Conservation (phyloP, 1,284 basidiomycete species). For the Trichosporon inkin region DNA sequence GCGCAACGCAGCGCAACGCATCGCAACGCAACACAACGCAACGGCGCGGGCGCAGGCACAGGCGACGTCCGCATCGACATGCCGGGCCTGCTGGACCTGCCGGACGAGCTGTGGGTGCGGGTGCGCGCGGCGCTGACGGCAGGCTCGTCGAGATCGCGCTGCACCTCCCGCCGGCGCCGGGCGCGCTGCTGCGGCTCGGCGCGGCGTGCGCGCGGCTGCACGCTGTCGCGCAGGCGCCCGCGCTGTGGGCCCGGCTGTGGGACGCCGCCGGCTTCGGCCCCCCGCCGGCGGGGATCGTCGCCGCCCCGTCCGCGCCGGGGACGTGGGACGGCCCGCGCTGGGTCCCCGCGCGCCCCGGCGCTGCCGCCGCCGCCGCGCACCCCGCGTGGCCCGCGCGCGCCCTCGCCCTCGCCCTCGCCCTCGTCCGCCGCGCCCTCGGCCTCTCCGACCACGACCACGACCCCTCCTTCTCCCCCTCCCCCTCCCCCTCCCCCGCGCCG, state of each 20-base stretch:
- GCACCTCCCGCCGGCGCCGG: slow-evolving; percentile 26
- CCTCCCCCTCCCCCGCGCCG: too few species aligned
- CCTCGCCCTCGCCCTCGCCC: too few species aligned
- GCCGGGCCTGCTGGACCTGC: slow-evolving; percentile 23
- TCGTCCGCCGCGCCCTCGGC: too few species aligned
- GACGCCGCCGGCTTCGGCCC: slow-evolving; percentile 23
- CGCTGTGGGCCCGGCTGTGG: slow-evolving; percentile 32
- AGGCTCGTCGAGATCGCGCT: slow-evolving; percentile 33
- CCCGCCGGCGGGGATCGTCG: too few species aligned
- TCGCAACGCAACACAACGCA: too few species aligned
- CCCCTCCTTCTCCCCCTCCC: not conserved
- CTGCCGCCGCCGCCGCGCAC: too few species aligned
- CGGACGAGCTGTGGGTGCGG: slow-evolving; percentile 38
- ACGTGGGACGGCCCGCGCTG: slow-evolving; percentile 22
- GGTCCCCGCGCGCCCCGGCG: not conserved
- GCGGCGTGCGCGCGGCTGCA: slow-evolving; percentile 27
- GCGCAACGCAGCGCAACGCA: too few species aligned
- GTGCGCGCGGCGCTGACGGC: not conserved
- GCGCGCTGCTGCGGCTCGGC: slow-evolving; percentile 21
- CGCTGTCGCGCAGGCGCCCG: slow-evolving; percentile 26
- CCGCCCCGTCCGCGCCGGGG: slow-evolving; percentile 21
- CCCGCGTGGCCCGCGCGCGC: too few species aligned
- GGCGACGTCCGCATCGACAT: too few species aligned
- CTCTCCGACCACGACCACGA: slow-evolving; percentile 1
- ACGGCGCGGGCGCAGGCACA: too few species aligned